Percentiles rank a stretch among this genome's conserved stretches.
These are phyloP conservation scores for Termitomyces sp. DNA, from an alignment of 768 basidiomycete species.

Conservation along the genomic window DNA sequence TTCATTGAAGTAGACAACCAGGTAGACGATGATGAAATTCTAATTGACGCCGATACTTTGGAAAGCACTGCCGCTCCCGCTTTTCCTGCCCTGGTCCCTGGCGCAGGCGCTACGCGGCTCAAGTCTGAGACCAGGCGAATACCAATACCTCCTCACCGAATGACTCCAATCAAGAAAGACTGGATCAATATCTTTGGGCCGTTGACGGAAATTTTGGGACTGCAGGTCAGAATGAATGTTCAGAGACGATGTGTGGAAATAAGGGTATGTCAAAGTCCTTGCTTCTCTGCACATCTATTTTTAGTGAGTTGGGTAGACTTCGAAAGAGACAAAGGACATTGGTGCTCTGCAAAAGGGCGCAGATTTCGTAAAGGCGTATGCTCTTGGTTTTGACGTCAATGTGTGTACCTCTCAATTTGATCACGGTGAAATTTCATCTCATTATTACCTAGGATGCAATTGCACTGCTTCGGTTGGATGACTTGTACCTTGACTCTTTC, in stretches of 20 bases:
- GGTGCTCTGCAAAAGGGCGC: conserved; percentile 95
- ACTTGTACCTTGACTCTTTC: conserved; percentile 96
- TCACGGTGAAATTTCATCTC: not conserved
- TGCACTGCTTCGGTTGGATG: conserved; percentile 90
- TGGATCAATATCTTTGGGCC: conserved; percentile 56
- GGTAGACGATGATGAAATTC: conserved; percentile 54
- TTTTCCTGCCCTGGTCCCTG: conserved; percentile 65
- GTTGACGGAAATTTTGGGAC: conserved; percentile 86
- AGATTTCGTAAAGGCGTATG: conserved; percentile 94
- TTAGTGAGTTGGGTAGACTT: conserved; percentile 51
- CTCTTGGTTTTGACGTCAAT: conserved; percentile 92
- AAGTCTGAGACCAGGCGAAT: conserved; percentile 87
- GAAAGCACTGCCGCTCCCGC: conserved; percentile 48
- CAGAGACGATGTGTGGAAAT: conserved; percentile 86
- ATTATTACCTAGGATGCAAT: conserved; percentile 70
- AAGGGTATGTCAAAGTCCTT: conserved; percentile 51
- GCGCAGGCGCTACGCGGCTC: conserved; percentile 46
- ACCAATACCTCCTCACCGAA: conserved; percentile 91
- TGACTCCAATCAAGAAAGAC: conserved; percentile 85
- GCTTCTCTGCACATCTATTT: not conserved
- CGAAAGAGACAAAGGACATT: conserved; percentile 89
- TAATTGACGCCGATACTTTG: conserved; percentile 52
- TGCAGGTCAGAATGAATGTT: conserved; percentile 98
- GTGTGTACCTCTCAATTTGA: conserved; percentile 33
- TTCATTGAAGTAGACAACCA: conserved; percentile 18